Evolutionary conservation across 2,329 filamentous ascomycete species (phyloP), one percentile per base, ranked within the genome.

Genomic region (Diaporthe citrichinensis): DNA sequence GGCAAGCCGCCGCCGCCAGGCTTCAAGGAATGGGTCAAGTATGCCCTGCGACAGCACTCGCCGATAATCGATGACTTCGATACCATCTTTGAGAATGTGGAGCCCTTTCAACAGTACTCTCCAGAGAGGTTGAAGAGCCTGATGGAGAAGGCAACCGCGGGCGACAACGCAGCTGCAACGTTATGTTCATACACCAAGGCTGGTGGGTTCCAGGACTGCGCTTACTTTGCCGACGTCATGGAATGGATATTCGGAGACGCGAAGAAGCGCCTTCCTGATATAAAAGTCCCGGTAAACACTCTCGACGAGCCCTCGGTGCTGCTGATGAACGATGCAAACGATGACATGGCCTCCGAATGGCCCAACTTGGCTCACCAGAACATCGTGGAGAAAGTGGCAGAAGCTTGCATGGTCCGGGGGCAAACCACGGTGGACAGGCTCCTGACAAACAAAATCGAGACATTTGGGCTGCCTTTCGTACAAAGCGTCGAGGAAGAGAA

Each of bases 21-120:
- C 0, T 90, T 90, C 41, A 79, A 85, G 1, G 80, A 76, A 4
- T 90, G 88, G 88, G 87, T 83, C 31, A 77, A 83, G 1, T 89
- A 84, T 65, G 87, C 88, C 0, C 68, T 78, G 2, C 77, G 78
- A 0, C 80, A 86, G 1, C 44, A 84, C 3, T 88, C 87, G 0
- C 82, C 82, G 0, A 83, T 89, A n/a, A 88, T 90, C 44, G 88
- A 90, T 74, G 85, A 89, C 3, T 90, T 87, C 39, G 86, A 90
- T 53, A 81, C 78, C 0, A 86, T 90, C 3, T 79, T 84, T 55
- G 75, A 85, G 0, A 76, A 80, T 0, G 77, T 90, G 1, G 79
- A 80, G 0, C 88, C 87, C 0, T 87, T 89, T 53, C 82, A 83
- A 74, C 81, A 76, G 5, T 41, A 88, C 0, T 85, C 82, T 41